phyloP scores from a whole-genome alignment of 352 stramenopile species.

The Saprolegnia diclina region DNA sequence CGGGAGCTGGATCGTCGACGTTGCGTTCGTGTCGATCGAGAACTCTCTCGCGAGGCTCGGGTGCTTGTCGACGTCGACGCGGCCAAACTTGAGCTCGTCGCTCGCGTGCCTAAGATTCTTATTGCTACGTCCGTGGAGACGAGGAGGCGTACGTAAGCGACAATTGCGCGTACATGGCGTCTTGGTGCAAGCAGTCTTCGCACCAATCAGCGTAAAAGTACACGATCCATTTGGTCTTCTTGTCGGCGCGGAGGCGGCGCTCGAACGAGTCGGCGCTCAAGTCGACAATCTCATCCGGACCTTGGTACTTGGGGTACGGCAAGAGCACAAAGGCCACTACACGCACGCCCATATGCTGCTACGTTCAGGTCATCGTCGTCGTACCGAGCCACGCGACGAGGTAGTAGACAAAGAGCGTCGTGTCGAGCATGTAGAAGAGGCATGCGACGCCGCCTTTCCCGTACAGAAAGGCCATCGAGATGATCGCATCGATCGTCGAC shows the following conservation, averaged over 20 bases:
- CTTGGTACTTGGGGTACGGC: slow-evolving; percentile 55
- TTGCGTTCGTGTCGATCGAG: slow-evolving; percentile 49
- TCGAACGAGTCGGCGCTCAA: slow-evolving; percentile 31
- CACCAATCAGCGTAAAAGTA: slow-evolving; percentile 74
- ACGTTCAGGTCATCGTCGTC: too few species aligned
- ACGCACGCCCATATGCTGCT: too few species aligned
- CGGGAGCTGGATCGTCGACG: slow-evolving; percentile 60
- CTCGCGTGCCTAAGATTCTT: slow-evolving; percentile 33
- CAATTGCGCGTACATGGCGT: slow-evolving; percentile 64
- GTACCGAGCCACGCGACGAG: slow-evolving; percentile 54
- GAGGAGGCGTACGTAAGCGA: slow-evolving; percentile 41
- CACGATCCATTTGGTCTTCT: slow-evolving; percentile 47
- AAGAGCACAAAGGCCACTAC: slow-evolving; percentile 57
- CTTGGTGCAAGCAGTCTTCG: slow-evolving; percentile 63
- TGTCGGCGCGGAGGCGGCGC: slow-evolving; percentile 11
- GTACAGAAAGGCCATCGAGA: slow-evolving; percentile 67
- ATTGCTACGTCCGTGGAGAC: background rate
- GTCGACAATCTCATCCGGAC: slow-evolving; percentile 45
- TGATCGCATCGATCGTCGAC: slow-evolving; percentile 52
- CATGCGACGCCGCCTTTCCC: slow-evolving; percentile 55
- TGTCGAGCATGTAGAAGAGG: slow-evolving; percentile 63
- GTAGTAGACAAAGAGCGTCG: slow-evolving; percentile 56
- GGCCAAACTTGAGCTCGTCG: slow-evolving; percentile 51
- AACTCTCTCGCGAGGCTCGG: slow-evolving; percentile 52
- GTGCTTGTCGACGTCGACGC: slow-evolving; percentile 58